Conservation (phyloP, 73 alveolate species). For the Paramecium sexaurelia region DNA sequence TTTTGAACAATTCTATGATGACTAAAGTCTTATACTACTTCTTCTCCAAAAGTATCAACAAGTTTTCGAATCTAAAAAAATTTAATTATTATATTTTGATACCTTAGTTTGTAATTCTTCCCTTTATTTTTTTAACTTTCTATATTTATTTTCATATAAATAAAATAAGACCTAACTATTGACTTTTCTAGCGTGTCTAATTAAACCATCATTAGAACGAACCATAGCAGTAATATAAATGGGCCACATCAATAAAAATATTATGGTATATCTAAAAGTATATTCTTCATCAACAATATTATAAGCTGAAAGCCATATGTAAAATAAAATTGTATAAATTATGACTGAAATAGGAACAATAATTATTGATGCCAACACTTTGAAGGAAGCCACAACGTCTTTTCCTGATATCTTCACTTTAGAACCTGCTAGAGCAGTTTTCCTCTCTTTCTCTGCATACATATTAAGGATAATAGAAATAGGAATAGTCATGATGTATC, state of each 20-base stretch:
- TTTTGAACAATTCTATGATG: conserved; percentile 54
- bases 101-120: conserved; percentile 65
- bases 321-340: conserved; percentile 62
- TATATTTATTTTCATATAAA: conserved; percentile 67
- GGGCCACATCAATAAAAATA: conserved; percentile 78
- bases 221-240: conserved; percentile 74
- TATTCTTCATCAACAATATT: conserved; percentile 22
- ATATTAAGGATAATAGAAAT: conserved; percentile 67
- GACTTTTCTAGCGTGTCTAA: conserved; percentile 55
- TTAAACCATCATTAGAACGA: conserved; percentile 73
- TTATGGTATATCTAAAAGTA: not conserved
- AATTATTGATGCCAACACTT: conserved; percentile 72
- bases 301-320: conserved; percentile 13
- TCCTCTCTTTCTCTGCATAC: conserved; percentile 81
- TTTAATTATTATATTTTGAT: conserved; percentile 8
- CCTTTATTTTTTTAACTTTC: conserved; percentile 69
- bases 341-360: conserved; percentile 56
- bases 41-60: conserved; percentile 71
- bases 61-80: conserved; percentile 9
- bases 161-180: conserved; percentile 70
- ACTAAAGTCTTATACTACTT: conserved; percentile 69
- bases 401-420: conserved; percentile 82
- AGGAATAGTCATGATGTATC: conserved; percentile 74
- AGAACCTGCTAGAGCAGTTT: conserved; percentile 77
- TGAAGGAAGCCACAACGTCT: conserved; percentile 86